Evolutionary conservation across 2,329 filamentous ascomycete genomes (phyloP), one percentile per base, ranked within the genome.

Genomic region (Sclerotinia sclerotiorum): DNA sequence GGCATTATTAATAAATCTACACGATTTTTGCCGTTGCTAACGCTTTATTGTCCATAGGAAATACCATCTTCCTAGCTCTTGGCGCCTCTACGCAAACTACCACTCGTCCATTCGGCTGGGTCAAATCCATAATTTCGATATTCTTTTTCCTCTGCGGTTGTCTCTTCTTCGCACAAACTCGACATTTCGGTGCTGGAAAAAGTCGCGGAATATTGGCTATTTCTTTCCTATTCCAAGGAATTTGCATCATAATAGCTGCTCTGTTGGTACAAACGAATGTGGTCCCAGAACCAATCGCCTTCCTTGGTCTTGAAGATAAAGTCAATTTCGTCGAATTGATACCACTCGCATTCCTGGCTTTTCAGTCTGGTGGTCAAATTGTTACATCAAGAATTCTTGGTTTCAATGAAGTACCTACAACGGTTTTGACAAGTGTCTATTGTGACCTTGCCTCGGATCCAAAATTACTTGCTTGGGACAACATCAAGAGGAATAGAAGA

Each of bases 361-460:
- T 94, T 74, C 91, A 94, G 80, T 89, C 87, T 71, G 90, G 89
- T 67, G 92, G 91, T 0, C 91, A 94, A 77, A 90, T 91, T 1
- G 88, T 93, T n/a, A 86, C 87, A 0, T 92, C 89, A 73, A 81
- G 91, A 4, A 87, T 90, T 0, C 79, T 94, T 69, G 85, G 88
- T 74, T 90, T 88, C 76, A 88, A 87, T 69, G 87, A 88, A 2
- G 80, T 94, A 27, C 93, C 91, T 0, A 93, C 89, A 70, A 91
- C 93, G 21, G 92, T 94, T 3, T 79, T 95, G 69, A 94, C 92
- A 1, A 93, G 90, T 76, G 88, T 92, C 70, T 94, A 94, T 80
- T 93, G 90, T 76, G 92, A 94, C 77, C 76, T 94, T 27, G 92
- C 92, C 73, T 90, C 88, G 1, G 90, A 93, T 74, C 79, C 82